Conservation (phyloP, 495 filamentous ascomycete species). For the Penicillium tannophilum region DNA sequence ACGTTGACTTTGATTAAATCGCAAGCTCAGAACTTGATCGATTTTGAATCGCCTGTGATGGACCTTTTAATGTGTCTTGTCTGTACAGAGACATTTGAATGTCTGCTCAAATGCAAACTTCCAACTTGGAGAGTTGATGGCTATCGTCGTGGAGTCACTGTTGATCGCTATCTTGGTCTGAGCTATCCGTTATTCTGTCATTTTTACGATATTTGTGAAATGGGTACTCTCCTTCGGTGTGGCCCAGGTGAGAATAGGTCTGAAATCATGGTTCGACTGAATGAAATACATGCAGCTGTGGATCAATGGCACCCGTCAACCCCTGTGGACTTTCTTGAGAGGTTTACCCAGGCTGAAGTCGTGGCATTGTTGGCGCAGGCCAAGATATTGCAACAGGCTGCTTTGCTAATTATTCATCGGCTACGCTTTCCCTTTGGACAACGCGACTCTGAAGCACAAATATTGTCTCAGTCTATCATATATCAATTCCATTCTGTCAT, state of each 20-base stretch:
- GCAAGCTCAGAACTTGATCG: slow-evolving; percentile 1
- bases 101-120: slow-evolving; percentile 15
- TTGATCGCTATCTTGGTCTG: slow-evolving; percentile 26
- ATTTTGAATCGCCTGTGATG: slow-evolving; percentile 10
- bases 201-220: slow-evolving; percentile 21
- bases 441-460: slow-evolving; percentile 8
- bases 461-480: slow-evolving; percentile 13
- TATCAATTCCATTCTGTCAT: slow-evolving; percentile 19
- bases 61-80: slow-evolving; percentile 26
- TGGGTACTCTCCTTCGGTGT: slow-evolving; percentile 1
- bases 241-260: not conserved
- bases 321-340: slow-evolving; percentile 11
- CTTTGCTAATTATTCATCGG: slow-evolving; percentile 21
- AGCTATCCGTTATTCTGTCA: slow-evolving; percentile 16
- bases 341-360: slow-evolving; percentile 17
- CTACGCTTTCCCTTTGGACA: slow-evolving; percentile 16
- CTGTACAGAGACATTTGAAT: slow-evolving; percentile 24
- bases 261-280: not conserved
- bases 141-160: not conserved
- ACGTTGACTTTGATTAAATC: slow-evolving; percentile 20
- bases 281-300: slow-evolving; percentile 3
- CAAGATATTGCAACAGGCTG: slow-evolving; percentile 16
- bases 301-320: slow-evolving; percentile 15
- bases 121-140: slow-evolving; percentile 18
- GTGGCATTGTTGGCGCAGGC: slow-evolving; percentile 18